phyloP scores from a whole-genome alignment of 1,284 basidiomycete genomes.

The Tylopilus orsonianus region DNA sequence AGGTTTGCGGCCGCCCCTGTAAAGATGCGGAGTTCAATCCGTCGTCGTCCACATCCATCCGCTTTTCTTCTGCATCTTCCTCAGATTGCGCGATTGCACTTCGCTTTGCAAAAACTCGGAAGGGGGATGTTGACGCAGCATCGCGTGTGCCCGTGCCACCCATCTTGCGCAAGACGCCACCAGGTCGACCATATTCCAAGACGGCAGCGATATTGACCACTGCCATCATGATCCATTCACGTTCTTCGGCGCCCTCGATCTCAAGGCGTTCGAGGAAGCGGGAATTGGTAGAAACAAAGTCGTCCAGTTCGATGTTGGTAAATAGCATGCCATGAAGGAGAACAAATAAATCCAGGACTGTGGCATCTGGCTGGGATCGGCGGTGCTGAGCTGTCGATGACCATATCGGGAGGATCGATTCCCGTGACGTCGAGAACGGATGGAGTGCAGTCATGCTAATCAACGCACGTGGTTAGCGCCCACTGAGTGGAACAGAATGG shows the following conservation, averaged over 20 bases:
- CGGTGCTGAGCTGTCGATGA: conserved; percentile 71
- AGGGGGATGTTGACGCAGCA: conserved; percentile 32
- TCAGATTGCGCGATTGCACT: conserved; percentile 27
- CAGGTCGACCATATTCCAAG: conserved; percentile 85
- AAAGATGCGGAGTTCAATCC: conserved; percentile 14
- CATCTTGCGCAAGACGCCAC: conserved; percentile 66
- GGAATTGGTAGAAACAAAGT: conserved; percentile 79
- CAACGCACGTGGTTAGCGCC: conserved; percentile 7
- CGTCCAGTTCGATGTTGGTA: conserved; percentile 91
- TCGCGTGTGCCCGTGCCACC: conserved; percentile 44
- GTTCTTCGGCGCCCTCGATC: conserved; percentile 78
- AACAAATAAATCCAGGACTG: conserved; percentile 82
- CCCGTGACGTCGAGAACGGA: conserved; percentile 83
- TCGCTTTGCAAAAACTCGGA: conserved; percentile 49
- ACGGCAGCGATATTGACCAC: conserved; percentile 79
- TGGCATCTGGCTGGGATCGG: conserved; percentile 74
- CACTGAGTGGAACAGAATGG: conserved; percentile 1
- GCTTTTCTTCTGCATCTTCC: conserved; percentile 50
- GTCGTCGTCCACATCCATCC: conserved; percentile 71
- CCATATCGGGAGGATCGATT: conserved; percentile 86
- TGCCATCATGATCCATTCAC: conserved; percentile 97
- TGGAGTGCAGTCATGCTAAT: conserved; percentile 85
- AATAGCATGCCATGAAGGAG: conserved; percentile 95
- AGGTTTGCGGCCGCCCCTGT: conserved; percentile 32
- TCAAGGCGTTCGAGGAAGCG: conserved; percentile 85